Evolutionary conservation across 2,329 filamentous ascomycete genomes (phyloP), one percentile per base, ranked within the genome.

Genomic region (Arthrobotrys entomopaga): DNA sequence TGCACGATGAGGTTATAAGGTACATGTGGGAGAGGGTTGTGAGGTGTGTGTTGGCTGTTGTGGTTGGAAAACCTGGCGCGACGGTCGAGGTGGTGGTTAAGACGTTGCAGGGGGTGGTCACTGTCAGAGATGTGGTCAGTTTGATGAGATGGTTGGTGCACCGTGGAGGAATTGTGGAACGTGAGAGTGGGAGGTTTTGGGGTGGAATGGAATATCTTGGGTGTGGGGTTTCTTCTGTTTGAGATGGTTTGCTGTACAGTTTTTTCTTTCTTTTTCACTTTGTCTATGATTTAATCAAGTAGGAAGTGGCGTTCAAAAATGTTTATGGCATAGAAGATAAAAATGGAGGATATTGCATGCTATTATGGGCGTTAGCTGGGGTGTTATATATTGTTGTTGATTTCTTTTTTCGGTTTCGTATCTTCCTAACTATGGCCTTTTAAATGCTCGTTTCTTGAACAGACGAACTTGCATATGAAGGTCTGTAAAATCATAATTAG

Each of bases 1-100:
- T 73, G 61, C 61, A 73, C 19, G 69, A 73, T 34, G 69, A 73
- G 20, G 69, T 73, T 40, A 73, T 73, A 13, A 20, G 20, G 29
- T 57, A 73, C 24, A 66, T 73, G 69, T 73, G 69, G 69, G 29
- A 73, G 42, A 60, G 69, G 16, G 63, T 73, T n/a, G 61, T 73
- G 20, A 54, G 48, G 26, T 61, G 56, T 29, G 56, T 73, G 38
- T 64, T 73, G 54, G 69, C 69, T 3, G 69, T 66, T 50, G 61
- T 73, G 56, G 29, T 73, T 61, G 69, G 52, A 48, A 73, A 66
- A 50, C 69, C 69, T 19, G 69, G 69, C 7, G 54, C 58, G 13
- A 58, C 48, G 1, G 42, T 19, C 3, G 22, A 49, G 15, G 34
- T 19, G 2, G 24, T 73, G 2, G 63, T 66, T 19, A 66, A 58